phyloP scores from a whole-genome alignment of 805 yeast species.

The Yamadazyma philogaea region DNA sequence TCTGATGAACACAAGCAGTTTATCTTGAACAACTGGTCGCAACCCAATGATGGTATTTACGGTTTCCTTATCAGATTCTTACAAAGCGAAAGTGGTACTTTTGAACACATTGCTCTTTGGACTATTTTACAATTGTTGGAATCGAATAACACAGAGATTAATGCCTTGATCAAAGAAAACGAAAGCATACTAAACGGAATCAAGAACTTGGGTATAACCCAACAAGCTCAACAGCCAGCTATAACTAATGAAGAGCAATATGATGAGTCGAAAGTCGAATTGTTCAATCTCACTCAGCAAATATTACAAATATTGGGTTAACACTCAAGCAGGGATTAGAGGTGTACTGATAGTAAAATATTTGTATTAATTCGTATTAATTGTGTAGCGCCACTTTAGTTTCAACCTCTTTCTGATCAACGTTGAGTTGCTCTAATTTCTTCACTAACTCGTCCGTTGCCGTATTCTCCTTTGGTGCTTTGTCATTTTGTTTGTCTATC shows the following conservation, averaged over 20 bases:
- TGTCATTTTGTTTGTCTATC: conserved; percentile 13
- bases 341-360: conserved; percentile 9
- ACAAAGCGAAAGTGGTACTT: conserved; percentile 82
- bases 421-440: conserved; percentile 15
- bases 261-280: conserved; percentile 63
- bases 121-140: conserved; percentile 90
- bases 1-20: conserved; percentile 66
- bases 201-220: conserved; percentile 43
- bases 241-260: conserved; percentile 35
- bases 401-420: conserved; percentile 5
- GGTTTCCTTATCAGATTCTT: conserved; percentile 81
- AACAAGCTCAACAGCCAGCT: conserved; percentile 31
- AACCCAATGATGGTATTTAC: conserved; percentile 79
- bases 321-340: conserved; percentile 1
- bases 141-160: conserved; percentile 68
- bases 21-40: conserved; percentile 73
- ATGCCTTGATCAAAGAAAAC: conserved; percentile 52
- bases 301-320: conserved; percentile 53
- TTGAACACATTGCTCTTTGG: conserved; percentile 98
- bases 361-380: background rate
- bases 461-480: conserved; percentile 3
- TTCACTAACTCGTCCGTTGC: conserved; percentile 15
- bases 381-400: conserved; percentile 1
- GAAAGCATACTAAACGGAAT: conserved; percentile 53
- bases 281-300: conserved; percentile 65